Evolutionary conservation across 805 yeast genomes (phyloP).

Genomic region (Huiozyma sinensis): DNA sequence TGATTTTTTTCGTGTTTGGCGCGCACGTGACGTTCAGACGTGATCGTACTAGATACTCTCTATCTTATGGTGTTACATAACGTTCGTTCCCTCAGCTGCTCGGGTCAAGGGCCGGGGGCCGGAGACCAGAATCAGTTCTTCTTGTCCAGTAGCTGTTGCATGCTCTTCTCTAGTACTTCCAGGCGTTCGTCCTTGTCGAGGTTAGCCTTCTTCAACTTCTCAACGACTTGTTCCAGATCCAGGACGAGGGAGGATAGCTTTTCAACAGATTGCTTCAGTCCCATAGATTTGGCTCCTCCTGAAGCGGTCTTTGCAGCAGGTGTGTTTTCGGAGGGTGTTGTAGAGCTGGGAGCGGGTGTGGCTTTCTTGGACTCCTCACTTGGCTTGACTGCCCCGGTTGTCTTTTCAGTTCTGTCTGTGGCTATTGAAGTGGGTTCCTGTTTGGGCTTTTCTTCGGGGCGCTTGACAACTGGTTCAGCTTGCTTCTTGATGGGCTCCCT

Average conservation of each 20-base stretch:
- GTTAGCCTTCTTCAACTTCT: constrained; percentile 40
- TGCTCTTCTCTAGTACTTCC: constrained; percentile 46
- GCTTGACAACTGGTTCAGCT: constrained; percentile 4
- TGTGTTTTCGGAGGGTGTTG: background rate
- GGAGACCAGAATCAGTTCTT: too few relatives aligned
- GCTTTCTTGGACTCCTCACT: constrained; percentile 8
- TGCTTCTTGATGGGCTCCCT: constrained; percentile 3
- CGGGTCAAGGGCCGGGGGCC: too few relatives aligned
- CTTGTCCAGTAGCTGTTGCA: constrained; percentile 33
- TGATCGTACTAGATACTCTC: too few relatives aligned
- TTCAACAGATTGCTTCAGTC: constrained; percentile 63
- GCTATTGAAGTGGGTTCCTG: constrained; percentile 8
- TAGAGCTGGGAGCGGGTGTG: background rate
- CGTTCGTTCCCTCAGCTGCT: too few relatives aligned
- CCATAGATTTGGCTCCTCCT: constrained; percentile 38
- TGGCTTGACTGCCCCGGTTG: constrained; percentile 2
- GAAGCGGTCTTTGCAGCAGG: constrained; percentile 8
- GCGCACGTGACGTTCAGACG: too few relatives aligned
- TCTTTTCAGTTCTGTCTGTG: constrained; percentile 2
- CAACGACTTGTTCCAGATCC: constrained; percentile 45
- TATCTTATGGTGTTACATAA: too few relatives aligned
- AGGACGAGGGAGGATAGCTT: constrained; percentile 49
- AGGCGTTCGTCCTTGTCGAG: constrained; percentile 58
- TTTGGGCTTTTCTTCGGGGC: constrained; percentile 6
- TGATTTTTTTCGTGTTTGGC: too few relatives aligned